A percentile compares a stretch with the other conserved stretches of the same genome.
These are phyloP conservation scores for Russula sp. DNA, from an alignment of 768 basidiomycete species.

Conservation along the genomic window DNA sequence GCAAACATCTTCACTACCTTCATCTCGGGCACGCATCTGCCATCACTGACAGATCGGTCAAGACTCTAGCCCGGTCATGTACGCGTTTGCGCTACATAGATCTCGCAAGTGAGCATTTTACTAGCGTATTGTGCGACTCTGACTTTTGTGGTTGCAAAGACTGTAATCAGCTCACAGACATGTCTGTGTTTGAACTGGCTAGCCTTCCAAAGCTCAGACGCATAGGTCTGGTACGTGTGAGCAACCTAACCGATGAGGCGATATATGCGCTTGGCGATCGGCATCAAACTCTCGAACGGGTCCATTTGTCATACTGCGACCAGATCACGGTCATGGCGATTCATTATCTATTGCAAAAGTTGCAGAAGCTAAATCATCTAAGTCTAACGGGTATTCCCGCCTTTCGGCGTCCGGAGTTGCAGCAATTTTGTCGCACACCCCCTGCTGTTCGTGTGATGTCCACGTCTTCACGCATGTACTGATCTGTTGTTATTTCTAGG, in stretches of 20 bases:
- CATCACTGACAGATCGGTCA: conserved; percentile 88
- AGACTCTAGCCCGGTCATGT: conserved; percentile 76
- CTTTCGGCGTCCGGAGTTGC: conserved; percentile 79
- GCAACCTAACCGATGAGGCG: conserved; percentile 89
- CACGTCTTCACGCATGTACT: background rate
- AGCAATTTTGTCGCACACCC: conserved; percentile 83
- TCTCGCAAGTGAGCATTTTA: conserved; percentile 71
- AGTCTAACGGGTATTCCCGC: conserved; percentile 96
- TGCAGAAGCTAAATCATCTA: conserved; percentile 90
- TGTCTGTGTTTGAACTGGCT: conserved; percentile 90
- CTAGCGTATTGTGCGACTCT: conserved; percentile 12
- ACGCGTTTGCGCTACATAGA: conserved; percentile 92
- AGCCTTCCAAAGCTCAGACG: conserved; percentile 84
- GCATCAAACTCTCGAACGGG: conserved; percentile 83
- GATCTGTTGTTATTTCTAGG: conserved; percentile 40
- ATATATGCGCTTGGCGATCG: conserved; percentile 84
- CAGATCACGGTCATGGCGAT: conserved; percentile 90
- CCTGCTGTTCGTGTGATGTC: conserved; percentile 56
- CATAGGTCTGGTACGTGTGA: conserved; percentile 91
- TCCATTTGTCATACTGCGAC: conserved; percentile 96
- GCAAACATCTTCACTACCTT: conserved; percentile 90
- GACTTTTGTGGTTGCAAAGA: conserved; percentile 40
- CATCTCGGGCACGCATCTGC: conserved; percentile 89
- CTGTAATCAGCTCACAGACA: conserved; percentile 82
- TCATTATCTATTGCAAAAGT: conserved; percentile 80